phyloP scores from a whole-genome alignment of 1,284 basidiomycete genomes.

The Anthracocystis walkeri region DNA sequence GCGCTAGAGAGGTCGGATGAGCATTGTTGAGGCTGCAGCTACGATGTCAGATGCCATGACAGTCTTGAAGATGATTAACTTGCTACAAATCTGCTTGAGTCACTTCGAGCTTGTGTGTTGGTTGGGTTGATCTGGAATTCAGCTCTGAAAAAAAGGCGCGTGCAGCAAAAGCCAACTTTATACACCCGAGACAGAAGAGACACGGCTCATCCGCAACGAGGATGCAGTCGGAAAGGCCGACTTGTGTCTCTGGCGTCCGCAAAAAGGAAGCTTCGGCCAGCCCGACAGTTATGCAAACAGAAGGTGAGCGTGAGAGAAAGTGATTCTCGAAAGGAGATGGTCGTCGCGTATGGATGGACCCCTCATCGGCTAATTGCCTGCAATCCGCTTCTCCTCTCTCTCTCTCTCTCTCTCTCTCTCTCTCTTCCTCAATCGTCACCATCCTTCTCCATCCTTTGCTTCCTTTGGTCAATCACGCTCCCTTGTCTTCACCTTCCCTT shows the following conservation, averaged over 20 bases:
- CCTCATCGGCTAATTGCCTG: slow-evolving; percentile 8
- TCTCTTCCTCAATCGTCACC: background rate
- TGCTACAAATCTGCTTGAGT: background rate
- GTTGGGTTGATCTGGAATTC: background rate
- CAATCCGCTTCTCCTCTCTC: background rate
- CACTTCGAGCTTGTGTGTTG: background rate
- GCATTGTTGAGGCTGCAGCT: too few species aligned
- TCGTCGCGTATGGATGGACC: slow-evolving; percentile 13
- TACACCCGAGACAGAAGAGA: background rate
- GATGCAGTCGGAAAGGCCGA: background rate
- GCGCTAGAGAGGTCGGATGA: background rate
- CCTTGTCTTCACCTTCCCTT: background rate
- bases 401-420: too few species aligned
- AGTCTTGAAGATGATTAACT: background rate
- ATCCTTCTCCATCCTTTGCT: background rate
- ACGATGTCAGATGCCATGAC: too few species aligned
- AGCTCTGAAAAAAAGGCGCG: slow-evolving; percentile 5
- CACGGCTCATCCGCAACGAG: background rate
- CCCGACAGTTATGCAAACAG: background rate
- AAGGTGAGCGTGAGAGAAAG: background rate
- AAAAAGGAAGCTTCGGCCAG: slow-evolving; percentile 1
- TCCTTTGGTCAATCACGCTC: background rate
- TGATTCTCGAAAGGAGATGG: background rate
- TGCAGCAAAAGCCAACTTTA: background rate
- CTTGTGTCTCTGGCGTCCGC: background rate